Conservation (phyloP, 2,329 filamentous ascomycete genomes). For the Phyllosticta citrichinensis region DNA sequence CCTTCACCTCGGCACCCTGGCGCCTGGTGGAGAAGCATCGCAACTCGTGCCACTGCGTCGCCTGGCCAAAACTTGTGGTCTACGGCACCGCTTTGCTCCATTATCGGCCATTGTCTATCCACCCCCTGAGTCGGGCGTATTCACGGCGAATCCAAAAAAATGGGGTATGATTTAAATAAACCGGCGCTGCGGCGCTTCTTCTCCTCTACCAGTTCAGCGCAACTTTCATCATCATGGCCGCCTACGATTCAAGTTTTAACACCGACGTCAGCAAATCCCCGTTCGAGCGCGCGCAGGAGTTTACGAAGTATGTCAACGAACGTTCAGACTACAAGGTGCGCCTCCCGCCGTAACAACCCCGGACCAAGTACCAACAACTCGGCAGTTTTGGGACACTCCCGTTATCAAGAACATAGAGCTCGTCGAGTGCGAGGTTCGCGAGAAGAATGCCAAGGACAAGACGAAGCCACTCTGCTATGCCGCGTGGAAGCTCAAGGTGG, state of each 20-base stretch:
- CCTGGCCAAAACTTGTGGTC: not conserved
- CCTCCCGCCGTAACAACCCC: not conserved
- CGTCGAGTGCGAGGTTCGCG: slow-evolving; percentile 21
- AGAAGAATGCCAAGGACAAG: slow-evolving; percentile 17
- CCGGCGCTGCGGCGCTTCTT: not conserved
- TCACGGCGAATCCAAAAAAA: not conserved
- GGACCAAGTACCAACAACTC: not conserved
- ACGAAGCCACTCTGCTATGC: slow-evolving; percentile 24
- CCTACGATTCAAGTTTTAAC: not conserved
- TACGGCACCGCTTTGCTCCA: not conserved
- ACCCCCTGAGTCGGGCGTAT: not conserved
- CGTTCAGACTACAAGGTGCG: slow-evolving; percentile 3
- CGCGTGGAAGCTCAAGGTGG: slow-evolving; percentile 36
- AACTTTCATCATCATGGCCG: not conserved
- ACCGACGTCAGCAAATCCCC: slow-evolving; percentile 12
- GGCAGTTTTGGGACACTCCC: slow-evolving; percentile 23
- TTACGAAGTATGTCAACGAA: slow-evolving; percentile 13
- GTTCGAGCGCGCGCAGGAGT: slow-evolving; percentile 15
- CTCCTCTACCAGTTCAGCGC: not conserved
- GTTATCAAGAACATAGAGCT: slow-evolving; percentile 24
- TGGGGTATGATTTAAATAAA: not conserved
- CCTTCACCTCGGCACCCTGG: not conserved
- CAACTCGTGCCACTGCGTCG: not conserved
- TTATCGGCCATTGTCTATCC: not conserved
- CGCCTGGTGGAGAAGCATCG: not conserved